phyloP scores from a whole-genome alignment of 176 grass and related monocot genomes.

The Alopecurus myosuroides region DNA sequence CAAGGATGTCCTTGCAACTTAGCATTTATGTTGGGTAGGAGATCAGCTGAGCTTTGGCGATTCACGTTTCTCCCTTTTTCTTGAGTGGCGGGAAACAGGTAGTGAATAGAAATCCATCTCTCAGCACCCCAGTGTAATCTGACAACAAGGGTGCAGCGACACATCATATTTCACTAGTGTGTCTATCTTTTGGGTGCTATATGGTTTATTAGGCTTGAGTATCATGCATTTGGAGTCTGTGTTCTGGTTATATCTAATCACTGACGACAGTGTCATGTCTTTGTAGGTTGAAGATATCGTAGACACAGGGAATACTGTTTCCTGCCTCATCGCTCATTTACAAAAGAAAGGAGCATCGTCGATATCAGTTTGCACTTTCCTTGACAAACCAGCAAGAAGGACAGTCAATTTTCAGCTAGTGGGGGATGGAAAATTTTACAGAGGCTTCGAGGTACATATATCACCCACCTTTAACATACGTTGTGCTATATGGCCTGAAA shows the following conservation, averaged over 20 bases:
- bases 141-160: background rate
- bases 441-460: slow-evolving; percentile 72
- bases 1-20: background rate
- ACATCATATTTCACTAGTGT: background rate
- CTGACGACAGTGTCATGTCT: background rate
- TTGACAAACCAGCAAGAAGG: slow-evolving; percentile 90
- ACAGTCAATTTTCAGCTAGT: slow-evolving; percentile 56
- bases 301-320: slow-evolving; percentile 84
- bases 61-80: background rate
- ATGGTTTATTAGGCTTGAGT: background rate
- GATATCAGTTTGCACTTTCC: slow-evolving; percentile 82
- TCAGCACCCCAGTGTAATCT: background rate
- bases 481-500: background rate
- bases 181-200: background rate
- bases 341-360: slow-evolving; percentile 71
- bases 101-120: background rate
- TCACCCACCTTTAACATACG: background rate
- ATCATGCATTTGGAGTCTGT: background rate
- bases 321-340: slow-evolving; percentile 70
- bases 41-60: background rate
- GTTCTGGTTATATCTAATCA: slow-evolving; percentile 2
- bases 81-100: background rate
- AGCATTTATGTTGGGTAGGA: background rate
- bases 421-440: slow-evolving; percentile 84
- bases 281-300: slow-evolving; percentile 93